Percentiles rank a stretch among this genome's conserved stretches.
These are phyloP conservation scores for Fibroporia radiculosa DNA, from an alignment of 768 basidiomycete species.

Conservation along the genomic window DNA sequence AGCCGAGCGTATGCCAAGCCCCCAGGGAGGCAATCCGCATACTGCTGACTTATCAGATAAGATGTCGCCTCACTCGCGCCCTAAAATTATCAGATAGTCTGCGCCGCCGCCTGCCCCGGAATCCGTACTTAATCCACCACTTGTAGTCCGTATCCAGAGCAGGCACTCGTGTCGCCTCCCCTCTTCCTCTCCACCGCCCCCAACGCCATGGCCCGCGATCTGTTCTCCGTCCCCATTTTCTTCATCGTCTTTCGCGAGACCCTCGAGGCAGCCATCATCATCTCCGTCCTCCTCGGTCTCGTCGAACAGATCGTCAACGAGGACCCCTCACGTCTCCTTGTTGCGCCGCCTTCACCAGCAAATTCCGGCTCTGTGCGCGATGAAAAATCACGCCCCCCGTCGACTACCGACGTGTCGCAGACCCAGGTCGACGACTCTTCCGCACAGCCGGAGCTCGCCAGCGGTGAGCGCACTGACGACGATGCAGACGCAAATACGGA, in stretches of 20 bases:
- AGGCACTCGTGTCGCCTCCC: slow-evolving; percentile 3
- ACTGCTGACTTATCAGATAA: slow-evolving; percentile 21
- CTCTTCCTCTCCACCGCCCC: slow-evolving; percentile 11
- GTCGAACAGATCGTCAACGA: slow-evolving; percentile 72
- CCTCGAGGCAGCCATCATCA: slow-evolving; percentile 86
- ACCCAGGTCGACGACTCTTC: not conserved
- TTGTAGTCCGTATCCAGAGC: slow-evolving; percentile 5
- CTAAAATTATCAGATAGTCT: slow-evolving; percentile 22
- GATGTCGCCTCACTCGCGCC: slow-evolving; percentile 11
- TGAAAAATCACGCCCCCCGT: not conserved
- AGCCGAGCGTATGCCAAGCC: no score
- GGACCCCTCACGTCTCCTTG: slow-evolving; percentile 13
- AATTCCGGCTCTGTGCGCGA: slow-evolving; percentile 9
- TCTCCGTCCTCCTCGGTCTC: slow-evolving; percentile 85
- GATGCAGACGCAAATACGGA: slow-evolving; percentile 21
- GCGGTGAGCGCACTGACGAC: slow-evolving; percentile 17
- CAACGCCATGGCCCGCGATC: slow-evolving; percentile 51
- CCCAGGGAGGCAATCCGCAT: no score
- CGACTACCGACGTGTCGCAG: slow-evolving; percentile 7
- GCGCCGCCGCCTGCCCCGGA: not conserved
- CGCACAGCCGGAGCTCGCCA: slow-evolving; percentile 14
- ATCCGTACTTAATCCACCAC: slow-evolving; percentile 7
- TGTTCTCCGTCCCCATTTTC: slow-evolving; percentile 90
- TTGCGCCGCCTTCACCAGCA: slow-evolving; percentile 6
- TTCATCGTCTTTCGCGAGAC: slow-evolving; percentile 97